Evolutionary conservation across 768 basidiomycete genomes (phyloP), one percentile per base, ranked within the genome.

Genomic region (Cystofilobasidium capitatum): DNA sequence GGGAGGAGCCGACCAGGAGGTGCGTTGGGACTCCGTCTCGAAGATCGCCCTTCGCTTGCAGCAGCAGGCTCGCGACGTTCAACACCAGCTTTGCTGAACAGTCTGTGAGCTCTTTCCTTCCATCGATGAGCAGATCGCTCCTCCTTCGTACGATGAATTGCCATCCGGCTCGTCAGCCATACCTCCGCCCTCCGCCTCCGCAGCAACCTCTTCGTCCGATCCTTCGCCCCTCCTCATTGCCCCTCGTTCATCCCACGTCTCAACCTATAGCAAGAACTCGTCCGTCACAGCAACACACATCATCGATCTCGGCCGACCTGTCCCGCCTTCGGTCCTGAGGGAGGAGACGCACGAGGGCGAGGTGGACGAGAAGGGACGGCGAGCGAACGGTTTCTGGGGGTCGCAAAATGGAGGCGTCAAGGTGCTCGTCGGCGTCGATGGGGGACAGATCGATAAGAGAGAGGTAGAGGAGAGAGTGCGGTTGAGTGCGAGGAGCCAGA

Each of bases 211-310:
- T 58, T 36, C 57, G 24, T 7, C 61, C 29, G 29, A 2, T 3
- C 59, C 59, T 44, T 44, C 44, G 5, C 42, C 61, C 9, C 61
- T 62, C 6, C 6, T 31, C 22, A 10, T 3, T 33, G 63, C 63
- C 37, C 54, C 63, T 3, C 51, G 39, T n/a, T 64, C 63, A 17
- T 64, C 63, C 0, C 63, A 64, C 63, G 39, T 64, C 51, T 57
- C 63, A 14, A 20, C 42, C 54, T 29, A 20, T n/a, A 17, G 24
- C 1, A 1, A 17, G 12, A 64, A 64, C 63, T 31, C 24, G 1
- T 7, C 37, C 17, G n/a, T 64, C 49, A 57, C 24, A 12, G 40
- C 63, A 4, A 29, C 39, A 17, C 63, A 64, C 40, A 39, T 64
- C n/a, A 54, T 64, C 40, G 63, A 64, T 42, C 51, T 64, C n/a